Percentiles rank a stretch among this genome's conserved stretches.
Conservation (phyloP, 2,329 filamentous ascomycete genomes). For the Neopestalotiopsis sp. region DNA sequence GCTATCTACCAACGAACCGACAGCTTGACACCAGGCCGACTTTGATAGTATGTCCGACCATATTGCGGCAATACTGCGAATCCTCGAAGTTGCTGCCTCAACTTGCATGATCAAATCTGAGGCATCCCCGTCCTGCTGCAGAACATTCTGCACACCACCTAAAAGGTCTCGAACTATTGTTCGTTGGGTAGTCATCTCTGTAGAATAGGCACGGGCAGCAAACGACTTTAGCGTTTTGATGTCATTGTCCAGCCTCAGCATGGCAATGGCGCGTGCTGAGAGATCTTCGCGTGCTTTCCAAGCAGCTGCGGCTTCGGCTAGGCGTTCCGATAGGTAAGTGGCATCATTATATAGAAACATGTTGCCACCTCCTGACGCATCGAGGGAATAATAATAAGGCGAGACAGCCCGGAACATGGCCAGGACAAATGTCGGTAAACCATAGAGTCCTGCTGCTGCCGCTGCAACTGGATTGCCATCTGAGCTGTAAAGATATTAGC, state of each 20-base stretch:
- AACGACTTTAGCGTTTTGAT: slow-evolving; percentile 64
- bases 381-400: slow-evolving; percentile 72
- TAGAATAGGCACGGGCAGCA: slow-evolving; percentile 64
- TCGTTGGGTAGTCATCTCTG: slow-evolving; percentile 65
- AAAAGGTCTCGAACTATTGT: slow-evolving; percentile 66
- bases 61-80: slow-evolving; percentile 56
- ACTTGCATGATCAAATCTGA: slow-evolving; percentile 45
- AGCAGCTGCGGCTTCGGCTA: slow-evolving; percentile 51
- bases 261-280: slow-evolving; percentile 51
- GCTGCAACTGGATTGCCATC: slow-evolving; percentile 65
- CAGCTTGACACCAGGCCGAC: slow-evolving; percentile 67
- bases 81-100: slow-evolving; percentile 56
- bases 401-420: slow-evolving; percentile 83
- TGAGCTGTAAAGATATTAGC: slow-evolving; percentile 33
- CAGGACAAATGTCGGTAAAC: slow-evolving; percentile 72
- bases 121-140: slow-evolving; percentile 60
- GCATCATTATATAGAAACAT: slow-evolving; percentile 75
- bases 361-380: slow-evolving; percentile 63
- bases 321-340: slow-evolving; percentile 64
- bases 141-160: slow-evolving; percentile 63
- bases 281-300: slow-evolving; percentile 63
- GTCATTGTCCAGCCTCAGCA: slow-evolving; percentile 65
- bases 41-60: slow-evolving; percentile 65
- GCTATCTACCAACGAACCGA: slow-evolving; percentile 64
- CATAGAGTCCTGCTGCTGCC: slow-evolving; percentile 72